Evolutionary conservation across 2,329 filamentous ascomycete species (phyloP).

Genomic region (Coniochaeta sp.): DNA sequence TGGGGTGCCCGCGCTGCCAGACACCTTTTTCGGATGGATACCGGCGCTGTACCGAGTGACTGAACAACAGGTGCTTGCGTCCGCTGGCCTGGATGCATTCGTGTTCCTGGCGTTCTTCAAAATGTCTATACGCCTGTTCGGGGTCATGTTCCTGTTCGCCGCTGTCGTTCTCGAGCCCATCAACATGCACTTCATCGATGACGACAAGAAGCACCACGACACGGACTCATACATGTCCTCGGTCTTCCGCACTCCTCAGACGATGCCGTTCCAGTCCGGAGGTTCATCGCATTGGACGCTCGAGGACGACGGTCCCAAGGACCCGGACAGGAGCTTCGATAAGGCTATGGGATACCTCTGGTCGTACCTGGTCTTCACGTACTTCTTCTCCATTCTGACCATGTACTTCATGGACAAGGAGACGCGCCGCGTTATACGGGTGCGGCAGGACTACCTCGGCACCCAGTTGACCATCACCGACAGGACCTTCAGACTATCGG

Average conservation of each 20-base stretch:
- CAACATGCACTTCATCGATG: slow-evolving; percentile 56
- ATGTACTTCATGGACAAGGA: slow-evolving; percentile 78
- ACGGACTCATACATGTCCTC: slow-evolving; percentile 4
- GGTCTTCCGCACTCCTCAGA: slow-evolving; percentile 4
- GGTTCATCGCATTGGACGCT: neutral
- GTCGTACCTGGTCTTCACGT: slow-evolving; percentile 92
- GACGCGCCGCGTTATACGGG: slow-evolving; percentile 76
- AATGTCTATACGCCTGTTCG: slow-evolving; percentile 81
- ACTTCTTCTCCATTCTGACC: slow-evolving; percentile 78
- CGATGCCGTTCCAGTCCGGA: neutral
- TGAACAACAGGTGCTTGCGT: slow-evolving; percentile 82
- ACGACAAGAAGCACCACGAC: slow-evolving; percentile 4
- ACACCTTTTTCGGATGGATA: slow-evolving; percentile 90
- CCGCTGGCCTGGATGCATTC: slow-evolving; percentile 89
- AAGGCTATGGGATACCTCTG: slow-evolving; percentile 59
- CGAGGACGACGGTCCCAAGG: slow-evolving; percentile 11
- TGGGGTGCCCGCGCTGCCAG: slow-evolving; percentile 69
- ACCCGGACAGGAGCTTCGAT: slow-evolving; percentile 22
- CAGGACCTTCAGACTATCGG: slow-evolving; percentile 83
- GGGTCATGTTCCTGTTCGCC: slow-evolving; percentile 74
- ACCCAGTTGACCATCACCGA: slow-evolving; percentile 94
- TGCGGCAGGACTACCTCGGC: slow-evolving; percentile 85
- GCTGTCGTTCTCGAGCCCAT: slow-evolving; percentile 77
- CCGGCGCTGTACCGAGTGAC: slow-evolving; percentile 75
- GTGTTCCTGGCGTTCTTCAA: slow-evolving; percentile 96